Evolutionary conservation across 2,329 filamentous ascomycete species (phyloP).

Genomic region (Epichloe uncinata): DNA sequence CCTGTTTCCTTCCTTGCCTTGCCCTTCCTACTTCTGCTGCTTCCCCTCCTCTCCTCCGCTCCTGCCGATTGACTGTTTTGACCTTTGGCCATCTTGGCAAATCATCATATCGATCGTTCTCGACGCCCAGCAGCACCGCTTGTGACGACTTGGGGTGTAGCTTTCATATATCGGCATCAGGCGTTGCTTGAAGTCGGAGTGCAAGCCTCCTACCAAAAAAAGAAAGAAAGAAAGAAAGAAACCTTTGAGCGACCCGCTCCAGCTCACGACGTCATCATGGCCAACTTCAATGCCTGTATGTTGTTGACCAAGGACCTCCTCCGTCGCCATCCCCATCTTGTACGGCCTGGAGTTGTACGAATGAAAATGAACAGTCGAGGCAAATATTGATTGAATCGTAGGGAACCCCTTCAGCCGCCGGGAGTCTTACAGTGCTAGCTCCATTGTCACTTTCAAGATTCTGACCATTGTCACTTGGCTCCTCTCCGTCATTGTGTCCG

Average conservation of each 20-base stretch:
- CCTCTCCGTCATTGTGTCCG: conserved; percentile 53
- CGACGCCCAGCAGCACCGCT: neutral
- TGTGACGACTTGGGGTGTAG: neutral
- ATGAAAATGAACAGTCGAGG: neutral
- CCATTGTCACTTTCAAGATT: conserved; percentile 62
- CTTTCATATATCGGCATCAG: neutral
- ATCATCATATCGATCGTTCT: neutral
- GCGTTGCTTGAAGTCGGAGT: neutral
- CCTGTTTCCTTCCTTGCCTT: neutral
- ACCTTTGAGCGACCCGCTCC: neutral
- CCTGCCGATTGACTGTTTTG: neutral
- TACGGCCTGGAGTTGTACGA: no score
- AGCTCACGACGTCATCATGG: conserved; percentile 5
- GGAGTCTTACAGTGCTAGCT: conserved; percentile 47
- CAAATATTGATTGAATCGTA: conserved; percentile 24
- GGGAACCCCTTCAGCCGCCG: conserved; percentile 66
- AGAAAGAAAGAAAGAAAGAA: no score
- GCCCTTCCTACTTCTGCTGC: neutral
- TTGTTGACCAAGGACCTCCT: neutral
- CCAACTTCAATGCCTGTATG: conserved; percentile 8
- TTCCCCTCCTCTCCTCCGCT: neutral
- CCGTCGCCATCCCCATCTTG: no score
- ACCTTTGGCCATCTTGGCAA: no score
- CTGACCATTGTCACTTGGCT: conserved; percentile 63
- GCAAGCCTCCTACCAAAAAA: no score